Evolutionary conservation across 176 grass and related monocot species (phyloP), one percentile per base, ranked within the genome.

Genomic region (bread wheat (Triticum aestivum)): DNA sequence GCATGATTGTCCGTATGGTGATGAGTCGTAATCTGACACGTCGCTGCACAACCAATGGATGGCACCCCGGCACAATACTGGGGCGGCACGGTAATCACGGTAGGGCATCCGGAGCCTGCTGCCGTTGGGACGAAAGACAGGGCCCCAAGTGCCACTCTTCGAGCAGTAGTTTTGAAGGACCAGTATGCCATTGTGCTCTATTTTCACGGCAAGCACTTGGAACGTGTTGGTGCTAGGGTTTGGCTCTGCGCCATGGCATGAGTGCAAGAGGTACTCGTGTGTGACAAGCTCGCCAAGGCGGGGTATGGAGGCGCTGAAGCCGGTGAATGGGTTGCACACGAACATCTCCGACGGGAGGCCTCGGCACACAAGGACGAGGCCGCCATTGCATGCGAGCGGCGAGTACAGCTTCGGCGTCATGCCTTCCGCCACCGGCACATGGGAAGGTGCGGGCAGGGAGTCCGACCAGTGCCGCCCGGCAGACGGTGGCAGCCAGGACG

Each of bases 151-250:
- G 2, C 23, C 69, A 5, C 4, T 32, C 51, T 61, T 54, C 13
- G 81, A 83, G 68, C 34, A 29, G 81, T 83, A 73, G 37, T 83
- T 83, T 20, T 61, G 68, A 54, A 83, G 14, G 68, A 4, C n/a
- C 15, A 41, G 4, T 5, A 24, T 15, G 51, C 49, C 51, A 3
- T 83, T 2, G n/a, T 0, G 1, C n/a, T 58, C 1, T 33, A 72
- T 12, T 0, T 11, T n/a, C 67, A 61, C 21, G 8, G 51, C 81
- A 1, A 83, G 52, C 52, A 61, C 68, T 47, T 73, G 81, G 51
- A 83, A 83, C 0, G 67, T 61, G 21, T 73, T 61, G 32, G 49
- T n/a, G 7, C 13, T 66, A 9, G 38, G 38, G 14, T 34, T 77
- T 17, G 13, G 1, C 79, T 21, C 38, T 12, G 0, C 32, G 32